A percentile compares a stretch with the other conserved stretches of the same genome.
Evolutionary conservation across 2,329 filamentous ascomycete species (phyloP).

Genomic region (Aspergillus sp.): DNA sequence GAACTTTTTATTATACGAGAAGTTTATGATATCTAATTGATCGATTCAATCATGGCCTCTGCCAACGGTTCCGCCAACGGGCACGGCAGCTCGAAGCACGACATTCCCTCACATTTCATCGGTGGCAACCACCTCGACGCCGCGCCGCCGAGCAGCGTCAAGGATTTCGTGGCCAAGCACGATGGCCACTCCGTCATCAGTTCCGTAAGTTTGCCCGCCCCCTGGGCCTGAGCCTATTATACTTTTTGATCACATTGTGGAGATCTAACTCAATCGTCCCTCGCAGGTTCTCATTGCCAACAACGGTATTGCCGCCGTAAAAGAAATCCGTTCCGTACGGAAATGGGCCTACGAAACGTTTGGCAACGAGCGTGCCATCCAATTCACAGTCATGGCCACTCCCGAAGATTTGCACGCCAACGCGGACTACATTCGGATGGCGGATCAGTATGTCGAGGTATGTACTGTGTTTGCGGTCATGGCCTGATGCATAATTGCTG

Average conservation of each 20-base stretch:
- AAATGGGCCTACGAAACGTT: constrained; percentile 99
- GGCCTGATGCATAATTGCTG: neutral
- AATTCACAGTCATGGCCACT: constrained; percentile 99
- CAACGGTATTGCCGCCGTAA: constrained; percentile 99
- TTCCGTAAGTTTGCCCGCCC: constrained; percentile 62
- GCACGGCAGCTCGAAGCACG: constrained; percentile 66
- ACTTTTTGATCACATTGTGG: too few species aligned
- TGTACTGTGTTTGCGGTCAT: constrained; percentile 17
- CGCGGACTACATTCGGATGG: constrained; percentile 99
- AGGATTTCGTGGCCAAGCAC: constrained; percentile 88
- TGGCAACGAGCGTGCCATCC: constrained; percentile 95
- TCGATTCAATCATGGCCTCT: constrained; percentile 38
- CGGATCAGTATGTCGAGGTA: constrained; percentile 95
- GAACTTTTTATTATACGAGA: constrained; percentile 18
- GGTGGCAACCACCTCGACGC: constrained; percentile 85
- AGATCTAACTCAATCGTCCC: neutral
- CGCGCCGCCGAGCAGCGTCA: constrained; percentile 81
- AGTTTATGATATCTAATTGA: constrained; percentile 27
- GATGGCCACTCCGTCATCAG: constrained; percentile 98
- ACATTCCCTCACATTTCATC: constrained; percentile 90
- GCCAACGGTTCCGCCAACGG: constrained; percentile 50
- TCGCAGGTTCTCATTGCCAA: constrained; percentile 92
- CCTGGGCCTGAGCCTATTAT: neutral
- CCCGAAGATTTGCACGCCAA: constrained; percentile 97
- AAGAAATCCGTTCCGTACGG: constrained; percentile 97